Evolutionary conservation across 2,329 filamentous ascomycete species (phyloP).

Genomic region (Aspergillus fischeri): DNA sequence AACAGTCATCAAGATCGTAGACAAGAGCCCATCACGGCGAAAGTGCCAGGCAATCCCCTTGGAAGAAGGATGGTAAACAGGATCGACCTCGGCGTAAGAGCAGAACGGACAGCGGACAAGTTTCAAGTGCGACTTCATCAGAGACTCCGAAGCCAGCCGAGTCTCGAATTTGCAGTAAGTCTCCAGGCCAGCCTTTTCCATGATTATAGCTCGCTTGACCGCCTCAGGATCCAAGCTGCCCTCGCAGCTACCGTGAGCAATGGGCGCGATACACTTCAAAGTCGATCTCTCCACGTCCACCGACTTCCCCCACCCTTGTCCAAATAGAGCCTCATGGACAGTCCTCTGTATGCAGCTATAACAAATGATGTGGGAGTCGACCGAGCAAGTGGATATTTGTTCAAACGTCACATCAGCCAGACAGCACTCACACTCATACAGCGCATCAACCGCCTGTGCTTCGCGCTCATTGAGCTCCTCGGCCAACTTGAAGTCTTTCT

Average conservation of each 20-base stretch:
- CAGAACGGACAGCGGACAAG: slow-evolving; percentile 87
- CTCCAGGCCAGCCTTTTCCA: slow-evolving; percentile 66
- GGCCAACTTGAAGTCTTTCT: slow-evolving; percentile 36
- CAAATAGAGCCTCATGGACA: slow-evolving; percentile 82
- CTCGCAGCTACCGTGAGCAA: slow-evolving; percentile 61
- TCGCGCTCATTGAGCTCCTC: slow-evolving; percentile 42
- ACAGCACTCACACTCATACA: slow-evolving; percentile 49
- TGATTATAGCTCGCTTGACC: slow-evolving; percentile 67
- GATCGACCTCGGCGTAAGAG: slow-evolving; percentile 83
- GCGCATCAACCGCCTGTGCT: slow-evolving; percentile 36
- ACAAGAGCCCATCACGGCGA: slow-evolving; percentile 51
- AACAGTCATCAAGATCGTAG: slow-evolving; percentile 48
- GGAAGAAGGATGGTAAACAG: slow-evolving; percentile 59
- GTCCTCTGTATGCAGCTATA: slow-evolving; percentile 76
- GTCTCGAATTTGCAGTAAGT: slow-evolving; percentile 72
- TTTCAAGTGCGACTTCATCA: slow-evolving; percentile 68
- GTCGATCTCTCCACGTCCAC: slow-evolving; percentile 70
- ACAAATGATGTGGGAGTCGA: slow-evolving; percentile 43
- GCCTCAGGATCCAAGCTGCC: slow-evolving; percentile 69
- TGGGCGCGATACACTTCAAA: slow-evolving; percentile 76
- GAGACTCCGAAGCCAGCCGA: slow-evolving; percentile 69
- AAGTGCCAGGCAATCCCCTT: slow-evolving; percentile 54
- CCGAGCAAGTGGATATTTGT: slow-evolving; percentile 44
- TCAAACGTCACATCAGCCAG: slow-evolving; percentile 46
- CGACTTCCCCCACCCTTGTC: slow-evolving; percentile 83